Evolutionary conservation across 306 rosid species (phyloP).

Genomic region (Ormosia emarginata): DNA sequence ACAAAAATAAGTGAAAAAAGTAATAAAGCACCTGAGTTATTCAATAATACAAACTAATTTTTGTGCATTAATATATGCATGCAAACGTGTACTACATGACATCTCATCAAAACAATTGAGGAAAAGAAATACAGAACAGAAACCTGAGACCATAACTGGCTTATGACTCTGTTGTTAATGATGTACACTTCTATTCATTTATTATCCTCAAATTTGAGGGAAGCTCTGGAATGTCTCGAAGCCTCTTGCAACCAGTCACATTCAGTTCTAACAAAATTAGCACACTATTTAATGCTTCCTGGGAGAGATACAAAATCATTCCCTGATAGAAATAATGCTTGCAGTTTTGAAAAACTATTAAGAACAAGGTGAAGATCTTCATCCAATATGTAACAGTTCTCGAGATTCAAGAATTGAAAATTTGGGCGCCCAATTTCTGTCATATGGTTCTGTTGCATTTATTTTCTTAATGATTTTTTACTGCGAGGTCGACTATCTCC

Average conservation of each 20-base stretch:
- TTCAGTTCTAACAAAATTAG: background rate
- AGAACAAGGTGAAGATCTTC: background rate
- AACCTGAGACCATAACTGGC: background rate
- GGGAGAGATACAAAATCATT: background rate
- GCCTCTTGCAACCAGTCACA: background rate
- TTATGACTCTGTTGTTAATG: background rate
- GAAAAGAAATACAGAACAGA: background rate
- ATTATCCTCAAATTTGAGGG: background rate
- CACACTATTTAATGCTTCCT: background rate
- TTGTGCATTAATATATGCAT: background rate
- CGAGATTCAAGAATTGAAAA: background rate
- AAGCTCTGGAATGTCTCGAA: background rate
- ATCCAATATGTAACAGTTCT: background rate
- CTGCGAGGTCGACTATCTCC: background rate
- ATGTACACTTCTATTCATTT: background rate
- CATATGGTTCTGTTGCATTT: background rate
- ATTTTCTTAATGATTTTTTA: background rate
- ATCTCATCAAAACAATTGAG: background rate
- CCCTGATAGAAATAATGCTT: background rate
- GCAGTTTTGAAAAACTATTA: background rate
- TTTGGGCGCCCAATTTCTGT: background rate
- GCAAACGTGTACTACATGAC: background rate
- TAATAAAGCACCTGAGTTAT: too few species aligned
- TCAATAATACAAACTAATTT: too few species aligned
- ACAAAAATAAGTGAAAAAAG: too few species aligned